Base-by-base conservation (phyloP, 202 grass and related monocot species). In the Elaeis oleifera region DNA sequence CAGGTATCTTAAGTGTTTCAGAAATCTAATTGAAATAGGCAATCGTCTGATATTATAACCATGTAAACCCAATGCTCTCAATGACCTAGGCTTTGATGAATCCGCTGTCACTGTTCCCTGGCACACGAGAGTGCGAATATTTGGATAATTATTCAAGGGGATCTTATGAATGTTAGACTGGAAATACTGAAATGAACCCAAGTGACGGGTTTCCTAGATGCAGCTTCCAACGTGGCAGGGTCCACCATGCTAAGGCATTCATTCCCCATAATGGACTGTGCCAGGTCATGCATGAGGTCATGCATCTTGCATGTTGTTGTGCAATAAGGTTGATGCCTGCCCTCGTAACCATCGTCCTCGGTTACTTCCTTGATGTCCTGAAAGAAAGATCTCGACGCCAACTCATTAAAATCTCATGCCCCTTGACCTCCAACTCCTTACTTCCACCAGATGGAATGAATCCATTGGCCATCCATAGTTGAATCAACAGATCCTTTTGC, bases 281-380 rank as follows among this genome's bases (percentile, higher is more conserved):
- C 74, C 1, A 82, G 62, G 44, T 72, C 86, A 53, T 82, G 78
- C 78, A 90, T 74, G 2, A 81, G 62, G 28, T 79, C 71, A 50
- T 89, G 71, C 71, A 89, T 67, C 56, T 66, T 79, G 49, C 74
- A 85, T 29, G 16, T 58, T 49, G 8, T 5, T 1, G 72, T 3
- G 2, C 0, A 1, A 1, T 0, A 2, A 1, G 0, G 9, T 17
- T 39, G 17, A 56, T 25, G 31, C 58, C 20, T 20, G 20, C 20
- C 20, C 20, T 20, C 20, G 20, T 20, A 20, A 20, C 20, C 20
- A 20, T 20, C 20, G 20, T 20, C 20, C 20, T 20, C 20, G 20
- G 20, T 20, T 20, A 20, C 20, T 20, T 20, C 20, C 20, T 20
- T 20, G 20, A 69, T 22, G 36, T 77, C 77, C 63, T 74, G 58